phyloP scores from a whole-genome alignment of 768 basidiomycete genomes.

The Erythrobasidium yunnanense region DNA sequence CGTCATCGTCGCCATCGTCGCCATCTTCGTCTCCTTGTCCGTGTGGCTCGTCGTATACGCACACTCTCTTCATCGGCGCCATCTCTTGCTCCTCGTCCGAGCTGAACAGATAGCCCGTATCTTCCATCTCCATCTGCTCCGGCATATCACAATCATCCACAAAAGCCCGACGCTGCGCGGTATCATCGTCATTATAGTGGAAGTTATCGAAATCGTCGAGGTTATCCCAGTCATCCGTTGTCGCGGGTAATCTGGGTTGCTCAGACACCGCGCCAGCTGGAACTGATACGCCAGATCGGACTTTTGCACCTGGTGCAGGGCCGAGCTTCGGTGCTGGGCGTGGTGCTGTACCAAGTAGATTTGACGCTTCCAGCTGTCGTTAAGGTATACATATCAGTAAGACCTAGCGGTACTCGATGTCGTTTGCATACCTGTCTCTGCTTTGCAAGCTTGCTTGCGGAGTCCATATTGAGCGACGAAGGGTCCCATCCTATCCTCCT shows the following conservation, averaged over 20 bases:
- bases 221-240: conserved; percentile 31
- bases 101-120: background rate
- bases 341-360: background rate
- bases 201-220: background rate
- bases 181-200: background rate
- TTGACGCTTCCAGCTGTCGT: background rate
- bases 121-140: background rate
- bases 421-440: background rate
- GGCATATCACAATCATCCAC: background rate
- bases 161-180: background rate
- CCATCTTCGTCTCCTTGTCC: conserved; percentile 22
- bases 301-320: conserved; percentile 4
- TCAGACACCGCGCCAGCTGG: conserved; percentile 2
- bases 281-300: background rate
- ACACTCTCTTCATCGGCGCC: conserved; percentile 27
- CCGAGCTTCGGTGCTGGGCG: conserved; percentile 12
- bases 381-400: background rate
- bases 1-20: conserved; percentile 27
- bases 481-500: conserved; percentile 22
- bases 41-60: too few relatives aligned
- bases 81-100: conserved; percentile 20
- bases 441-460: background rate
- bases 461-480: background rate
- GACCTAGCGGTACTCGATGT: background rate
- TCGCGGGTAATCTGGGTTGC: conserved; percentile 30